Base-by-base conservation (phyloP, 371 early-diverging fungal genomes). In the Chytridium lagenaria region DNA sequence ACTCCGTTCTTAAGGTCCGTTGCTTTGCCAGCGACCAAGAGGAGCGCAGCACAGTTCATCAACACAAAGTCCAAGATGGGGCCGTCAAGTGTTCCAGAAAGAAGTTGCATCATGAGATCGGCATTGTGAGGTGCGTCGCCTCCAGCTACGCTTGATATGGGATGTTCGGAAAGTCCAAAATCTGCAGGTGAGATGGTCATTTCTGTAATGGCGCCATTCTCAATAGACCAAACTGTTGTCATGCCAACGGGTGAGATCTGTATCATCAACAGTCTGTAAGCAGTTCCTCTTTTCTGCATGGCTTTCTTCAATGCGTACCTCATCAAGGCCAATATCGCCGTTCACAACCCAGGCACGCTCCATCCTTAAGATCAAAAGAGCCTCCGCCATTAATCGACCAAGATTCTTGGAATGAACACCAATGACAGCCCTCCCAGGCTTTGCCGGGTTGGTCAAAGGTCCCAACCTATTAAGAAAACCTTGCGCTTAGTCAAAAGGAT, bases 61-160 rank as follows among this genome's bases (percentile, higher is more conserved):
- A 96, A 83, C 1, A 98, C 94, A 86, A 93, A 97, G 77, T 96
- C 94, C 30, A 93, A 81, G 52, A 98, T 89, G 0, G 98, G 91
- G 22, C 89, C 83, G 1, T 83, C 77, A 59, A 88, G 79, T 66
- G 87, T 76, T 2, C 81, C 82, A 34, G 96, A 80, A 12, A 61
- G 61, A 38, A 98, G 80, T 12, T 86, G 79, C 22, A 80, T 71
- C 72, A 98, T 82, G 19, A 87, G 91, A 16, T 78, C 80, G 26
- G 92, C 92, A 81, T 97, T 98, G 50, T 89, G 87, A 26, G 78
- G 72, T 23, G 92, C 85, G 2, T 91, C 89, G 0, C 94, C 94
- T 7, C 98, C 96, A 34, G 86, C 87, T 26, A 96, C 95, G 3
- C 84, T 74, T 0, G 81, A 51, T 65, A 98, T 82, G 23, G 93